Percentiles rank a stretch among this genome's conserved stretches.
These are phyloP conservation scores for Xylaria bambusicola DNA, from an alignment of 495 filamentous ascomycete genomes.

Conservation along the genomic window DNA sequence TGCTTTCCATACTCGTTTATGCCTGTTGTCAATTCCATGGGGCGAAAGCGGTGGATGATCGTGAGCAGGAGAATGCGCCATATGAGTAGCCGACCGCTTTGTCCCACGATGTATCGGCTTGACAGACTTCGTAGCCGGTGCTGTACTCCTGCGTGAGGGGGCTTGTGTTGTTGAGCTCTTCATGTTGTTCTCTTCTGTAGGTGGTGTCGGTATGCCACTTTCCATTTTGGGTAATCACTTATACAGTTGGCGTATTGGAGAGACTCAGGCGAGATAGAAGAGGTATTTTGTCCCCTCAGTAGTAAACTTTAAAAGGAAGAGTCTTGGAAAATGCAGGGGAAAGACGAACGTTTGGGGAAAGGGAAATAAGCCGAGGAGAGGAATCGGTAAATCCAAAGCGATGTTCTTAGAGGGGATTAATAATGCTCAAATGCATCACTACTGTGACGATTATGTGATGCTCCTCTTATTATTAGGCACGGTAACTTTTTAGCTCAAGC, in stretches of 20 bases:
- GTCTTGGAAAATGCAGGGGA: not conserved
- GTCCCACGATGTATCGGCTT: conserved; percentile 37
- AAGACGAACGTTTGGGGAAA: not conserved
- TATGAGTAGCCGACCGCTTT: conserved; percentile 32
- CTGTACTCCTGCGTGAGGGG: conserved; percentile 24
- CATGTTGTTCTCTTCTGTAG: conserved; percentile 44
- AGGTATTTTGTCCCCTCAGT: conserved; percentile 2
- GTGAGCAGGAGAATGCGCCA: conserved; percentile 32
- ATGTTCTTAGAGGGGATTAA: conserved; percentile 16
- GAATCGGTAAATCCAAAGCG: conserved; percentile 14
- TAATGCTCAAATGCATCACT: conserved; percentile 15
- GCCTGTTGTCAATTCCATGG: conserved; percentile 47
- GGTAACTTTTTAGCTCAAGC: conserved; percentile 17
- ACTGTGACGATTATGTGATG: conserved; percentile 21
- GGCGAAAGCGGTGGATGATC: conserved; percentile 37
- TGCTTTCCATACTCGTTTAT: conserved; percentile 70
- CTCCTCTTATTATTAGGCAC: conserved; percentile 20
- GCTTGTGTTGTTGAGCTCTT: conserved; percentile 28
- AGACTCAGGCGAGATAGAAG: conserved; percentile 5
- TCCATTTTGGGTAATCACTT: conserved; percentile 41
- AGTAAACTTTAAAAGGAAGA: conserved; percentile 2
- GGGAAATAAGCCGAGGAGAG: conserved; percentile 4
- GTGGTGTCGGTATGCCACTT: conserved; percentile 46
- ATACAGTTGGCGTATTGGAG: conserved; percentile 7
- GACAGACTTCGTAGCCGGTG: conserved; percentile 31